Conservation (phyloP, 2,329 filamentous ascomycete genomes). For the Calycina marina region DNA sequence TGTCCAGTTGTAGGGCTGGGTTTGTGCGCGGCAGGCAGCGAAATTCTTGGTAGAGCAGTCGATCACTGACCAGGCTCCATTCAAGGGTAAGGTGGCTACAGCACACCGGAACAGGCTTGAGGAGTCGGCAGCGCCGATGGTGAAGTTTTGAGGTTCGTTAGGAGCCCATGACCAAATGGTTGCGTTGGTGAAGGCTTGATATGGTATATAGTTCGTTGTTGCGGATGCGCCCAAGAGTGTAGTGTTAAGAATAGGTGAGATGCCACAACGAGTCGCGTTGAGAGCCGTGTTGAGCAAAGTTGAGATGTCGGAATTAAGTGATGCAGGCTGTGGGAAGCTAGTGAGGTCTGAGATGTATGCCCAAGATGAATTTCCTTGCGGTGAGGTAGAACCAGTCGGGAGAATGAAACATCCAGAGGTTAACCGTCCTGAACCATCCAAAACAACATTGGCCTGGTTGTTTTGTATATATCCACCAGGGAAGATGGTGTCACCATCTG, state of each 20-base stretch:
- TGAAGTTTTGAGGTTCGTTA: slow-evolving; percentile 36
- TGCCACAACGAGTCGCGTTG: slow-evolving; percentile 38
- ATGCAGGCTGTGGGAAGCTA: slow-evolving; percentile 17
- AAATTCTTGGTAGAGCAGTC: slow-evolving; percentile 37
- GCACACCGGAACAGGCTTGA: slow-evolving; percentile 36
- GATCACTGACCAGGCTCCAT: slow-evolving; percentile 41
- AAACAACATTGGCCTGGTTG: slow-evolving; percentile 20
- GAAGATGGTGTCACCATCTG: slow-evolving; percentile 38
- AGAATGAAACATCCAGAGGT: slow-evolving; percentile 39
- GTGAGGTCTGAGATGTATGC: slow-evolving; percentile 23
- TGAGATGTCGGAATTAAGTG: slow-evolving; percentile 17
- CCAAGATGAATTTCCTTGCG: slow-evolving; percentile 38
- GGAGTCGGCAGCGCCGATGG: slow-evolving; percentile 18
- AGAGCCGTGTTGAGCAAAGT: slow-evolving; percentile 23
- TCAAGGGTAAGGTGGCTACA: slow-evolving; percentile 28
- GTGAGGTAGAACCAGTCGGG: slow-evolving; percentile 26
- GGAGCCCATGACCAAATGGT: slow-evolving; percentile 46
- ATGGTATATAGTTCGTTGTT: slow-evolving; percentile 29
- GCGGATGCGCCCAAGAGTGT: slow-evolving; percentile 38
- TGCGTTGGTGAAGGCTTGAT: slow-evolving; percentile 32
- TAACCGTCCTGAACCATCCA: slow-evolving; percentile 27
- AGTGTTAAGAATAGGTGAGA: slow-evolving; percentile 42
- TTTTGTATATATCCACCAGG: slow-evolving; percentile 28
- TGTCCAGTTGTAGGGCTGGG: slow-evolving; percentile 42
- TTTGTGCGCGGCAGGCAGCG: slow-evolving; percentile 39